Base-by-base conservation (phyloP, 2,329 filamentous ascomycete genomes). In the Colletotrichum magnum region DNA sequence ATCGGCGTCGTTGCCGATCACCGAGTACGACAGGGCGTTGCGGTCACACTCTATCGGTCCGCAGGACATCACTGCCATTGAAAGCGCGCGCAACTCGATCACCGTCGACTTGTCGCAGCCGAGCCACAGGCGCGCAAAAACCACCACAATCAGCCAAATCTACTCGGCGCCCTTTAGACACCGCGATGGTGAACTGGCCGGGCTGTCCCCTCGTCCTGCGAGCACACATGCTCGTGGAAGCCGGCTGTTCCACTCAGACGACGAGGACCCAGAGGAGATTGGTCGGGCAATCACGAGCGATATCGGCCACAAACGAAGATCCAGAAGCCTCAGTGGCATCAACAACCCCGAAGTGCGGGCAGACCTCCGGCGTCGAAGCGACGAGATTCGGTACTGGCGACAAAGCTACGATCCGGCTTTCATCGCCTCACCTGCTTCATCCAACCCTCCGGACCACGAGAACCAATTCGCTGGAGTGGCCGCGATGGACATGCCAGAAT, bases 331-430 rank as follows among this genome's bases (percentile, higher is more conserved):
- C 12, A 89, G 88, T 0, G 21, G 68, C 24, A 57, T 70, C 16
- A 69, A 63, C 18, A 68, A 63, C n/a, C 41, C 43, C 13, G 67
- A 58, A 10, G 24, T 36, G n/a, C 53, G 69, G 12, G 24, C 67
- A 4, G 67, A 68, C 45, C 47, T 68, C 4, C 84, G 88, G 51
- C 84, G 88, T 43, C 85, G 89, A 36, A 91, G 88, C 74, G 88
- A 89, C 64, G 89, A 92, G 76, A 90, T 91, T 47, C 85, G 87
- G 13, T 89, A 88, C 73, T 91, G 89, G 88, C 84, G 89, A 69
- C 86, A 88, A 73, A 90, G 89, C 70, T 88, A 89, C 71, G 86
- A 85, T 53, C 83, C 83, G 1, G 83, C 82, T 1, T 80, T 86
- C 58, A 75, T 85, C 63, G 39, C 62, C 18, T 89, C 88, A 6